Percentiles rank a stretch among this genome's conserved stretches.
Conservation (phyloP, 805 yeast species). For the Lipomyces lipofer region DNA sequence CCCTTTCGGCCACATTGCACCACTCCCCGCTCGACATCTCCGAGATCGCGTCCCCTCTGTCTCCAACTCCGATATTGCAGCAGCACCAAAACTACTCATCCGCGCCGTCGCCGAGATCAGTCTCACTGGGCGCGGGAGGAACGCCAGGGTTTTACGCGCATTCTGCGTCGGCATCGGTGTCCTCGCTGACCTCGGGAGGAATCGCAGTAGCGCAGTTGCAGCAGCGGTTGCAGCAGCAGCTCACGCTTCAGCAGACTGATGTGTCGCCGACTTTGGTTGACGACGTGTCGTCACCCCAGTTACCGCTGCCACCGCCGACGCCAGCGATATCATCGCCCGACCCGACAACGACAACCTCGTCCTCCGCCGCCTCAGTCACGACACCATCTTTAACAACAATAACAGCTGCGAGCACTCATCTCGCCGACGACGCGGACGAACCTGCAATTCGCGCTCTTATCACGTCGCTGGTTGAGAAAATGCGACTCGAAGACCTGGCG, state of each 20-base stretch:
- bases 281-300: not conserved
- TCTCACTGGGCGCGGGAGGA: too few relatives aligned
- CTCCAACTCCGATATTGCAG: constrained; percentile 19
- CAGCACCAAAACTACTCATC: too few relatives aligned
- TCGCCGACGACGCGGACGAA: not conserved
- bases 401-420: not conserved
- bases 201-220: constrained; percentile 13
- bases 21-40: constrained; percentile 15
- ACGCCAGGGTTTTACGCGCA: too few relatives aligned
- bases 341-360: not conserved
- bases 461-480: constrained; percentile 7
- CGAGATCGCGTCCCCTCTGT: constrained; percentile 23
- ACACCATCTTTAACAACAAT: not conserved
- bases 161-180: not conserved
- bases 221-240: constrained; percentile 12
- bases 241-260: constrained; percentile 15
- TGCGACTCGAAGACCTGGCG: constrained; percentile 28
- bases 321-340: not conserved
- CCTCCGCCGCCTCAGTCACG: not conserved
- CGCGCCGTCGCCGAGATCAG: too few relatives aligned
- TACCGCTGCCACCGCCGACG: not conserved
- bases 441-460: constrained; percentile 1
- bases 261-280: not conserved
- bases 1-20: constrained; percentile 4
- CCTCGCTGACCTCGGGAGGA: not conserved